These are phyloP conservation scores for Naganishia sp. DNA, from an alignment of 1,284 basidiomycete genomes.

Conservation along the genomic window DNA sequence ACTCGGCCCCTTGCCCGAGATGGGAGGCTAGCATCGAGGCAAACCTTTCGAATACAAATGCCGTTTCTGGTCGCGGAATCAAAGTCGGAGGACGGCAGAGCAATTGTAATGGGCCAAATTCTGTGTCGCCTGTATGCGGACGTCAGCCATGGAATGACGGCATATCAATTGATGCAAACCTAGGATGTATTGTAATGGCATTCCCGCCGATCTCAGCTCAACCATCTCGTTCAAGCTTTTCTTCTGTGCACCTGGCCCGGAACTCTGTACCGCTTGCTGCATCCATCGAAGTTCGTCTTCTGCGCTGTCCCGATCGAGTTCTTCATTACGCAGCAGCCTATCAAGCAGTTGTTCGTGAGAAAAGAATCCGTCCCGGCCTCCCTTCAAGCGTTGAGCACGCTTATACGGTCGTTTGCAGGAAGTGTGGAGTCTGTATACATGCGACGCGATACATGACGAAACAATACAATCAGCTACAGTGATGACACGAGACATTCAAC, in stretches of 20 bases:
- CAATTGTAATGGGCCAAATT: conserved; percentile 79
- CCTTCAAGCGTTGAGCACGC: too few relatives aligned
- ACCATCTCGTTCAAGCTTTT: conserved; percentile 40
- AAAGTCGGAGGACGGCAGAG: conserved; percentile 72
- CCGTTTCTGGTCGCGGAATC: conserved; percentile 90
- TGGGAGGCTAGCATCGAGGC: conserved; percentile 47
- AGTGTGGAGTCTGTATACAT: conserved; percentile 3
- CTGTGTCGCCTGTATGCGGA: conserved; percentile 68
- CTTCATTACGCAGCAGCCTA: conserved; percentile 40
- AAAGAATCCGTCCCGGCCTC: neutral
- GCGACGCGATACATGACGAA: conserved; percentile 12
- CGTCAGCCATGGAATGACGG: neutral
- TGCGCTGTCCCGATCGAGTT: conserved; percentile 44
- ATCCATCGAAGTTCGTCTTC: conserved; percentile 50
- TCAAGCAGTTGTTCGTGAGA: neutral
- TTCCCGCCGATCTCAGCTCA: conserved; percentile 59
- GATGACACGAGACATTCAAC: neutral
- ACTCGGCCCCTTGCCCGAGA: conserved; percentile 30
- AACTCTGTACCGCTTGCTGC: conserved; percentile 32
- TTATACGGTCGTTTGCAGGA: neutral
- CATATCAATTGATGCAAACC: conserved; percentile 58
- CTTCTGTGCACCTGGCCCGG: conserved; percentile 21
- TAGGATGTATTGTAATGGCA: conserved; percentile 88
- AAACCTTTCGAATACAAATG: conserved; percentile 67
- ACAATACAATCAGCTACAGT: conserved; percentile 24